phyloP scores from a whole-genome alignment of 2,329 filamentous ascomycete genomes.

The Pezicula radicicola region DNA sequence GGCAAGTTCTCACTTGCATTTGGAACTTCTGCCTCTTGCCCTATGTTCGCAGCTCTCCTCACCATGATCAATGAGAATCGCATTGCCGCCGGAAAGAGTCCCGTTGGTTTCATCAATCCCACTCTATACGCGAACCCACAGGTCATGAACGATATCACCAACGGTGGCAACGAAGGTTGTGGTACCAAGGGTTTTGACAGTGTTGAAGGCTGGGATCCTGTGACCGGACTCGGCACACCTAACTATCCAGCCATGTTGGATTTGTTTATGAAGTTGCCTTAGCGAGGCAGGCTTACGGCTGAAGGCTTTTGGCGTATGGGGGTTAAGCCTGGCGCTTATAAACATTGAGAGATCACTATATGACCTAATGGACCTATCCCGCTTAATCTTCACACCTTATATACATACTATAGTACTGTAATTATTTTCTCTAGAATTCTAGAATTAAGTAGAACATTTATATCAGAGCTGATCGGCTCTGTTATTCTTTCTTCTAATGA shows the following conservation, averaged over 20 bases:
- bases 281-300: not conserved
- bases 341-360: too few species aligned
- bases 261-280: slow-evolving; percentile 24
- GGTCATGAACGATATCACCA: slow-evolving; percentile 29
- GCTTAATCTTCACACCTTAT: too few species aligned
- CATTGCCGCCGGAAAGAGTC: slow-evolving; percentile 28
- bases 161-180: slow-evolving; percentile 28
- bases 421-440: too few species aligned
- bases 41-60: slow-evolving; percentile 36
- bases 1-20: slow-evolving; percentile 41
- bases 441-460: too few species aligned
- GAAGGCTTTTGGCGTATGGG: too few species aligned
- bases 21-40: slow-evolving; percentile 45
- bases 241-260: slow-evolving; percentile 21
- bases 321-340: too few species aligned
- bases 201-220: slow-evolving; percentile 30
- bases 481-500: too few species aligned
- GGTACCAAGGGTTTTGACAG: slow-evolving; percentile 28
- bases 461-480: too few species aligned
- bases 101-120: slow-evolving; percentile 37
- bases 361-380: too few species aligned
- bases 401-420: too few species aligned
- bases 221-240: slow-evolving; percentile 30
- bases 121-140: slow-evolving; percentile 23
- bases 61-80: slow-evolving; percentile 40